Percentiles rank a stretch among this genome's conserved stretches.
Conservation (phyloP, 1,284 basidiomycete genomes). For the Apiotrichum akiyoshidainum region DNA sequence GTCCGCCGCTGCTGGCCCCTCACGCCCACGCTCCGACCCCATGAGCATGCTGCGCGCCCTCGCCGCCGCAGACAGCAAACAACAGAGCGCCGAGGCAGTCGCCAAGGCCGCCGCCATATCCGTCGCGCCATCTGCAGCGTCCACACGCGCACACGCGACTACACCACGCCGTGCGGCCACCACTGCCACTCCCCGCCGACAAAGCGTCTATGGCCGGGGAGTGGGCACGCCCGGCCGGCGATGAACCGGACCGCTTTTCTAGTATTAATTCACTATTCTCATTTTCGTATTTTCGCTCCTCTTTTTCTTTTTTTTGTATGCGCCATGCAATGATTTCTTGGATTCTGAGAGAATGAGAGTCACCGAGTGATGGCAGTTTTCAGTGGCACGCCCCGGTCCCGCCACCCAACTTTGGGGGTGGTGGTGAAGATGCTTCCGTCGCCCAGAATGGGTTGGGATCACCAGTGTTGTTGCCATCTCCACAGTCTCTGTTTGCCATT, state of each 20-base stretch:
- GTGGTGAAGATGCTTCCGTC: no score
- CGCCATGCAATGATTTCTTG: neutral
- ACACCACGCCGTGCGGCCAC: slow-evolving; percentile 11
- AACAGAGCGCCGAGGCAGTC: slow-evolving; percentile 31
- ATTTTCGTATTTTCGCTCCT: slow-evolving; percentile 12
- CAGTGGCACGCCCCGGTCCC: no score
- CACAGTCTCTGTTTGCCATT: neutral
- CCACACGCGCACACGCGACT: slow-evolving; percentile 2
- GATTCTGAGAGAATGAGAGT: neutral
- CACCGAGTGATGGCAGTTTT: neutral
- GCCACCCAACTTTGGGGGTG: no score
- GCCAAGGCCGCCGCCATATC: slow-evolving; percentile 35
- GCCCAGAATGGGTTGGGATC: no score
- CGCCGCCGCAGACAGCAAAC: slow-evolving; percentile 36
- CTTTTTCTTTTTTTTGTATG: slow-evolving; percentile 1
- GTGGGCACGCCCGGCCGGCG: slow-evolving; percentile 7
- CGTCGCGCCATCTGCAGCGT: neutral
- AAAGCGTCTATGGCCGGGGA: slow-evolving; percentile 14
- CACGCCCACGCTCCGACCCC: slow-evolving; percentile 28
- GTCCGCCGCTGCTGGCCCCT: slow-evolving; percentile 12
- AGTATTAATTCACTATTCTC: slow-evolving; percentile 1
- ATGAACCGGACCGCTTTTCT: neutral
- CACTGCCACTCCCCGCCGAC: slow-evolving; percentile 6
- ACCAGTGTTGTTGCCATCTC: no score
- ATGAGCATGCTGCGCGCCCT: slow-evolving; percentile 45